Conservation (phyloP, 768 basidiomycete genomes). For the Tremella mesenterica region DNA sequence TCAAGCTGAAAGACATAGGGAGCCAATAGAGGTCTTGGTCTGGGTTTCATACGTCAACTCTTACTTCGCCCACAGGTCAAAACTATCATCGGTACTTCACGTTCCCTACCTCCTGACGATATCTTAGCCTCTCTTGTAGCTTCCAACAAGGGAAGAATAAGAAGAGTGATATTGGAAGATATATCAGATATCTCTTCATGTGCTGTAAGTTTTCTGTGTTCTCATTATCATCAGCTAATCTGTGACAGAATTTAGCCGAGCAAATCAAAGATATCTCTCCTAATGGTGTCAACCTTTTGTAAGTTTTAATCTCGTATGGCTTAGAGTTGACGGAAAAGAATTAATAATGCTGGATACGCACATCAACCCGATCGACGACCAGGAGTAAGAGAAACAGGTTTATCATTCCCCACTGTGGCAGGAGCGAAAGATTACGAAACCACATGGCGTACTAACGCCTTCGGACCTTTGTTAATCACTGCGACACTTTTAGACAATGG, state of each 20-base stretch:
- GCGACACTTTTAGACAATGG: conserved; percentile 6
- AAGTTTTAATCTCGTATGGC: not conserved
- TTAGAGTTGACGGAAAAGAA: not conserved
- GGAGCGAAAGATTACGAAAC: conserved; percentile 9
- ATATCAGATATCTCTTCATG: conserved; percentile 7
- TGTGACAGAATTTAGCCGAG: not conserved
- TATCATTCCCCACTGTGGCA: conserved; percentile 2
- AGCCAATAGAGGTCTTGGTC: conserved; percentile 7
- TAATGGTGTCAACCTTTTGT: conserved; percentile 8
- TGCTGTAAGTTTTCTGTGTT: too few species aligned
- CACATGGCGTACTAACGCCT: conserved; percentile 5
- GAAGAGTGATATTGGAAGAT: conserved; percentile 1
- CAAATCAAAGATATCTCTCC: not conserved
- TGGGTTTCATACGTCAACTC: conserved; percentile 11
- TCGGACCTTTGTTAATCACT: conserved; percentile 9
- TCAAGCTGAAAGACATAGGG: too few species aligned
- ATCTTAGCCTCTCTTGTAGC: not conserved
- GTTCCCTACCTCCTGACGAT: not conserved
- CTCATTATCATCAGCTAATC: not conserved
- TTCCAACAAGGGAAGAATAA: not conserved
- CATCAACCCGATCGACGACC: conserved; percentile 7
- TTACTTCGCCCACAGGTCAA: conserved; percentile 1
- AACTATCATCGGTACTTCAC: conserved; percentile 7
- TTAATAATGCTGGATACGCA: conserved; percentile 13
- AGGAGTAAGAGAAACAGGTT: not conserved